Evolutionary conservation across 2,329 filamentous ascomycete species (phyloP), one percentile per base, ranked within the genome.

Genomic region (Phyllosticta citriasiana): DNA sequence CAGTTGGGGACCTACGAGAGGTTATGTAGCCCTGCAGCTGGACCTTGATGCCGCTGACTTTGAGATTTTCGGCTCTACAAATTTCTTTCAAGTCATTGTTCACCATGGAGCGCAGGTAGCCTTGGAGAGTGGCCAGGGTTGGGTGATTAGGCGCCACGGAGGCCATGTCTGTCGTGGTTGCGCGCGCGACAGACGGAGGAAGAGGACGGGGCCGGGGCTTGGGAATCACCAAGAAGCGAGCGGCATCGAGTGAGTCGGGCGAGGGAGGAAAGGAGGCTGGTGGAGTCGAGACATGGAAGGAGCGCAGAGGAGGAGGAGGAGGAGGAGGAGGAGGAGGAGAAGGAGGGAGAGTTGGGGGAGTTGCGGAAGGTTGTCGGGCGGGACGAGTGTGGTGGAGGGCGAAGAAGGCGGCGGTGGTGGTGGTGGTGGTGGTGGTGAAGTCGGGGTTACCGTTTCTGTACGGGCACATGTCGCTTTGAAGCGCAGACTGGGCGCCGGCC

Each of bases 1-100:
- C 62, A 16, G 59, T 54, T 47, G 51, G 52, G 40, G 12, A 84
- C 89, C 75, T 80, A 97, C 94, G 83, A 63, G 84, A 79, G 65
- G 88, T 84, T 64, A 97, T 88, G 68, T 93, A 87, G 62, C 78
- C 77, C 75, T 96, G 91, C 63, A 97, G 78, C 52, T 88, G 83
- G 35, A 85, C 84, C 79, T 99, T 99, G 69, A 94, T 87, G 22
- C 94, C 94, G 27, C 87, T 89, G 63, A 89, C 88, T 66, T 84
- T 82, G 40, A 96, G 79, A 55, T 85, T 83, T 76, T 96, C 89
- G 63, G 83, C 79, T 65, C 84, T 82, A 70, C 93, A 88, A 66
- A 97, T 87, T 58, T 81, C 81, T 68, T 91, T 89, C 56, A 97
- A 82, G 68, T 92, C 86, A 63, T 77, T 78, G 69, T 85, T 86